phyloP scores from a whole-genome alignment of 305 asterid species.

The Fraxinus albicans region DNA sequence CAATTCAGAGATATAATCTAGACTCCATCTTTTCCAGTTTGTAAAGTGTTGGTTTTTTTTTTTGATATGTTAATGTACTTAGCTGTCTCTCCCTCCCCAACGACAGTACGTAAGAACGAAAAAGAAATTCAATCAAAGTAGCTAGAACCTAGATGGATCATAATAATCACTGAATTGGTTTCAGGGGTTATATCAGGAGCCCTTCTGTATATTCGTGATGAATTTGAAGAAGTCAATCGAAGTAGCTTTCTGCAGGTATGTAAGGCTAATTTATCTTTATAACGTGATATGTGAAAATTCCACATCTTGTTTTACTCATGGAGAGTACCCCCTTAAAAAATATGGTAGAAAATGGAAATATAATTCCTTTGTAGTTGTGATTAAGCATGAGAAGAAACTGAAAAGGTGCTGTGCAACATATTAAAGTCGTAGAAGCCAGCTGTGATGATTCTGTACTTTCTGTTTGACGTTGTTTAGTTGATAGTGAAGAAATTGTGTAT shows the following conservation, averaged over 20 bases:
- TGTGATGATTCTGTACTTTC: background rate
- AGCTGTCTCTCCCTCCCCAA: background rate
- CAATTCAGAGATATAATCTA: background rate
- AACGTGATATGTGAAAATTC: background rate
- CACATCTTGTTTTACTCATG: background rate
- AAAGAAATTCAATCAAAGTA: background rate
- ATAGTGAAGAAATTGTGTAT: background rate
- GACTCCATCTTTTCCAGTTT: background rate
- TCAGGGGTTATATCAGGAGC: conserved; percentile 99
- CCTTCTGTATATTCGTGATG: conserved; percentile 82
- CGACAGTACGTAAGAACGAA: background rate
- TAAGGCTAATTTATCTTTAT: background rate
- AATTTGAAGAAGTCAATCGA: conserved; percentile 66
- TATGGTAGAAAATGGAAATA: background rate
- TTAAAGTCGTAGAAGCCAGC: background rate
- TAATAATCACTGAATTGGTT: conserved; percentile 26
- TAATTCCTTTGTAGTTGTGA: background rate
- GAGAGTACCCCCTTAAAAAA: background rate
- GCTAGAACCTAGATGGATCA: background rate
- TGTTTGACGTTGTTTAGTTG: background rate
- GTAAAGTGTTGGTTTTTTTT: background rate
- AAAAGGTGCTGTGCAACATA: background rate
- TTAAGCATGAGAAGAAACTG: background rate
- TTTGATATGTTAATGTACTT: background rate
- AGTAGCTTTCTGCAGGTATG: conserved; percentile 90